Base-by-base conservation (phyloP, 2,329 filamentous ascomycete genomes). In the Furcasterigmium sp. region DNA sequence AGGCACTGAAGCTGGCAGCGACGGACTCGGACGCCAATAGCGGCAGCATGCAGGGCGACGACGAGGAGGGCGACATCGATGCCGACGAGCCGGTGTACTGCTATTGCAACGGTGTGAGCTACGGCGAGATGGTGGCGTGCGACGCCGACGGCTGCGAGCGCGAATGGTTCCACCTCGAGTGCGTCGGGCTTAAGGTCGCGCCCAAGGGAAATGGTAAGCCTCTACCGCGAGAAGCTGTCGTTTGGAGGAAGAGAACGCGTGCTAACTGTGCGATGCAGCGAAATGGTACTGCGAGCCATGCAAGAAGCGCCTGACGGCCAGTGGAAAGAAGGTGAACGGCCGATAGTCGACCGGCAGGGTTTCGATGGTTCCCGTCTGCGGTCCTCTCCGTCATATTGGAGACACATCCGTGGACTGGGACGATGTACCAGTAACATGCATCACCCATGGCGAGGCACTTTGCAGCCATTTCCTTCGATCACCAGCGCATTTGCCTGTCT, bases 201-300 rank as follows among this genome's bases (percentile, higher is more conserved):
- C 87, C 87, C n/a, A 82, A 78, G 45, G 80, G 81, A 50, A 88
- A 84, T 63, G 78, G 84, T 87, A 65, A 72, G 82, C 78, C 50
- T 18, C 17, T 7, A 14, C 9, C 25, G 18, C 18, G n/a, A 18
- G 7, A 18, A 32, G 7, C 6, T 35, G n/a, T 17, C 29, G 29
- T n/a, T n/a, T n/a, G n/a, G n/a, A n/a, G n/a, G n/a, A n/a, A n/a
- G 7, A 30, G 19, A 14, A 19, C 9, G 8, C 11, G 46, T 7
- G 36, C 47, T 49, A 28, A 49, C 28, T 6, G 2, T 19, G n/a
- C 5, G 39, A 20, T 43, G 19, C 55, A 87, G 84, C 82, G 41
- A 88, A 87, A 78, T 90, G 85, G 85, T 90, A 85, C 56, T 90
- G 85, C 60, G 82, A 86, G 48, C 84, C 88, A 56, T 90, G 85